phyloP scores from a whole-genome alignment of 352 stramenopile species.

The Phytophthora fragariaefolia region DNA sequence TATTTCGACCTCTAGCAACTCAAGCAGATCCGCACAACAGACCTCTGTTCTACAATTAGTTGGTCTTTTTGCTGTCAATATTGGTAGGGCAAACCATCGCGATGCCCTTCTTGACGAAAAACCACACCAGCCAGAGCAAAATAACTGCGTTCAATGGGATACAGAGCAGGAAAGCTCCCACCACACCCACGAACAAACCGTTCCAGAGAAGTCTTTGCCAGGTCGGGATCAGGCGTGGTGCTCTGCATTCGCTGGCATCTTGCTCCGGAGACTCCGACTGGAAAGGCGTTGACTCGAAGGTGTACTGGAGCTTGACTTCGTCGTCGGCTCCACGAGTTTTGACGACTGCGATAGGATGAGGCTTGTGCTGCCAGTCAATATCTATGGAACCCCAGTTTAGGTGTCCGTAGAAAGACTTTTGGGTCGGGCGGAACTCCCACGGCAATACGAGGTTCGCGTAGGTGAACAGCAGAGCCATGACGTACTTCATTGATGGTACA shows the following conservation, averaged over 20 bases:
- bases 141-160: constrained; percentile 62
- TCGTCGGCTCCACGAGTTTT: constrained; percentile 66
- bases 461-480: constrained; percentile 72
- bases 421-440: constrained; percentile 76
- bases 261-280: constrained; percentile 48
- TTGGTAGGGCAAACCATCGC: constrained; percentile 11
- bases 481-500: constrained; percentile 53
- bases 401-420: constrained; percentile 82
- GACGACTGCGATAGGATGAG: constrained; percentile 64
- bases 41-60: constrained; percentile 27
- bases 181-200: constrained; percentile 40
- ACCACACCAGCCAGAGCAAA: constrained; percentile 70
- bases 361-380: constrained; percentile 83
- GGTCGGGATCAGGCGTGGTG: constrained; percentile 46
- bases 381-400: constrained; percentile 95
- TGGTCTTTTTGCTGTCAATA: constrained; percentile 39
- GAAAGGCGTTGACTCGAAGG: constrained; percentile 53
- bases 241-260: constrained; percentile 56
- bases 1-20: constrained; percentile 1
- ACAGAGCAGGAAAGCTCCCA: constrained; percentile 55
- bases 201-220: constrained; percentile 51
- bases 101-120: constrained; percentile 51
- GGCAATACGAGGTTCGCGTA: constrained; percentile 75
- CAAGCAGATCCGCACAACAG: background rate
- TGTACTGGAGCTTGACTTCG: constrained; percentile 71